Base-by-base conservation (phyloP, 305 asterid genomes). In the Ilex paraguariensis region DNA sequence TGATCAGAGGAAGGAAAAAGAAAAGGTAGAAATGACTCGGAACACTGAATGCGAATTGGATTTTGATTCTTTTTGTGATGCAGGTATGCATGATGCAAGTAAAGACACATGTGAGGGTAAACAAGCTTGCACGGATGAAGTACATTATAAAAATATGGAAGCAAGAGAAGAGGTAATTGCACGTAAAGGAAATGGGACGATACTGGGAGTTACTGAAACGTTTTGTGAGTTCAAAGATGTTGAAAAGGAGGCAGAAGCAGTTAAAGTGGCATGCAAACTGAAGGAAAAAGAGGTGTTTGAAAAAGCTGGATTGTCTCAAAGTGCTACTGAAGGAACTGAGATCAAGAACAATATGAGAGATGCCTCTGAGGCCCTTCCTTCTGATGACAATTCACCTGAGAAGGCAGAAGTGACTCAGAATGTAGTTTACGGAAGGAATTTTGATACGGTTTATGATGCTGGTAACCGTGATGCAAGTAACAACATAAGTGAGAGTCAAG, bases 21-120 rank as follows among this genome's bases (percentile, higher is more conserved):
- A 73, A 64, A 51, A 67, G 44, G 58, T 54, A 31, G 76, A 62
- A 39, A 75, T 62, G 57, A 59, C 54, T 52, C 67, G 56, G 15
- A 72, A 75, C 62, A 75, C 67, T 75, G 68, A 60, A 73, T 66
- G 66, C 50, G 78, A 69, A 64, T 75, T 68, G 65, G 64, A 70
- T 69, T 56, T 60, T 60, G 72, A 67, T 71, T 66, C 68, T 54
- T 60, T 72, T 74, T 54, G 65, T 77, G 75, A 69, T 82, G 68
- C 71, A 59, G n/a, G 49, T 50, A 57, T 59, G 55, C 56, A 60
- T 42, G 66, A 61, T 51, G 66, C 64, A 52, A 69, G 75, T 75
- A 66, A 67, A 63, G 53, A 48, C 31, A 55, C 54, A 56, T 54
- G 39, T 49, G 81, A 71, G 69, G 64, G 59, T 68, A 71, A 62